These are phyloP conservation scores for Phtheirospermum japonicum DNA, from an alignment of 257 asterid species.

Conservation along the genomic window DNA sequence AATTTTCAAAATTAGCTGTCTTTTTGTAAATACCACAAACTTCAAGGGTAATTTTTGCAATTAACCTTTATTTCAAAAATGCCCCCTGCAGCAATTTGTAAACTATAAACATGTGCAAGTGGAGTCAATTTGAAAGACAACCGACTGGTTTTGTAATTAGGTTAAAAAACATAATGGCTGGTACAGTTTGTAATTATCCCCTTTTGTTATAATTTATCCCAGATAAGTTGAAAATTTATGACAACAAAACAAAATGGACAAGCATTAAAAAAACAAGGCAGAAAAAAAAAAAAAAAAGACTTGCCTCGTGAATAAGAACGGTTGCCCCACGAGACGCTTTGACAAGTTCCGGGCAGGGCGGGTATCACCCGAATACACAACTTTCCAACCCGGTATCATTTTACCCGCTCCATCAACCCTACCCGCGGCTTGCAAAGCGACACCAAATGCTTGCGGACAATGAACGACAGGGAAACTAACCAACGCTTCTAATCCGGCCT, in stretches of 20 bases:
- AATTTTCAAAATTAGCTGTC: too few species aligned
- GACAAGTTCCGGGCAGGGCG: slow-evolving; percentile 83
- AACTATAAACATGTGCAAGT: too few species aligned
- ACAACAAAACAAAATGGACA: neutral
- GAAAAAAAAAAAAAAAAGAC: neutral
- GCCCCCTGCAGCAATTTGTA: too few species aligned
- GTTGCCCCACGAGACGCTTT: slow-evolving; percentile 77
- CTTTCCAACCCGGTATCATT: slow-evolving; percentile 82
- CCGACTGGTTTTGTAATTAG: neutral
- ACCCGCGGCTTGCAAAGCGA: slow-evolving; percentile 53
- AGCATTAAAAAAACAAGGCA: neutral
- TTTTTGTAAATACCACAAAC: neutral
- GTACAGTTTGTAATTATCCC: neutral
- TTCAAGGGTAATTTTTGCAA: neutral
- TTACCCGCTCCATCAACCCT: slow-evolving; percentile 56
- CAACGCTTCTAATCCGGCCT: slow-evolving; percentile 67
- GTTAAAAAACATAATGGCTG: neutral
- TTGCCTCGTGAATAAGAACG: slow-evolving; percentile 83
- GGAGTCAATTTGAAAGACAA: too few species aligned
- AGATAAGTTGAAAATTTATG: too few species aligned
- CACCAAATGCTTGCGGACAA: slow-evolving; percentile 87
- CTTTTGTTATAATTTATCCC: too few species aligned
- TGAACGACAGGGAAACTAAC: slow-evolving; percentile 84
- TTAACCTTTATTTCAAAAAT: neutral
- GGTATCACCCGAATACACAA: slow-evolving; percentile 97